A percentile compares a stretch with the other conserved stretches of the same genome.
Conservation (phyloP, 1,284 basidiomycete species). For the Blastosporella zonata region DNA sequence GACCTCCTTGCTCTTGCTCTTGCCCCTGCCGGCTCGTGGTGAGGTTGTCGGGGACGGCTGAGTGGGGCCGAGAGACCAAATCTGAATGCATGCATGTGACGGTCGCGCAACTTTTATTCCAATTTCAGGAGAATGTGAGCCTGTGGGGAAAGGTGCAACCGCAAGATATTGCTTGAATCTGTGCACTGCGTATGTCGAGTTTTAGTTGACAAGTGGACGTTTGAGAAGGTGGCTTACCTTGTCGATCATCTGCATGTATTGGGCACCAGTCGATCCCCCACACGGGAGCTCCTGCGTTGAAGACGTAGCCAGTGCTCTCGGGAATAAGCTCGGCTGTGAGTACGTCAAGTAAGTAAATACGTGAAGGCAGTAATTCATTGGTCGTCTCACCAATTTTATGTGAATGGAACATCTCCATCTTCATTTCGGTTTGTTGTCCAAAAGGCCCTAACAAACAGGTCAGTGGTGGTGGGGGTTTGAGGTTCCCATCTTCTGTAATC, state of each 20-base stretch:
- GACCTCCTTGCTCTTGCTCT: slow-evolving; percentile 10
- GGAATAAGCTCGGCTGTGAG: slow-evolving; percentile 44
- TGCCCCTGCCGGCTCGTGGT: neutral
- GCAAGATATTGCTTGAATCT: slow-evolving; percentile 75
- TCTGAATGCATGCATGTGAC: slow-evolving; percentile 62
- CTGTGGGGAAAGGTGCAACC: slow-evolving; percentile 71
- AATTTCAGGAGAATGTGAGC: slow-evolving; percentile 55
- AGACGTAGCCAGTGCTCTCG: slow-evolving; percentile 57
- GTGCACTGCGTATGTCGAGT: slow-evolving; percentile 37
- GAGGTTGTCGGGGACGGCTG: slow-evolving; percentile 24
- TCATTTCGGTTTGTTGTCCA: slow-evolving; percentile 45
- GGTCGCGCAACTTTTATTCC: slow-evolving; percentile 53
- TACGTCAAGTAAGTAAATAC: neutral
- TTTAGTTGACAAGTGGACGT: neutral
- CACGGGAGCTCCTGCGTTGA: slow-evolving; percentile 82
- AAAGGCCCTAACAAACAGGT: slow-evolving; percentile 63
- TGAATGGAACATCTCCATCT: slow-evolving; percentile 54
- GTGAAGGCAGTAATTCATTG: neutral
- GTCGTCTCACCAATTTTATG: slow-evolving; percentile 47
- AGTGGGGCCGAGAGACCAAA: slow-evolving; percentile 52
- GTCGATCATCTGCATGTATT: slow-evolving; percentile 57
- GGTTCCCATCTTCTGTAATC: slow-evolving; percentile 44
- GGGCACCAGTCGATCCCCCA: slow-evolving; percentile 93
- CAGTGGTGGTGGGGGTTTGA: slow-evolving; percentile 50
- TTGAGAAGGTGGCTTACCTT: slow-evolving; percentile 37